Percentiles rank a stretch among this genome's conserved stretches.
phyloP scores from a whole-genome alignment of 116 monocot species.

The Thalassia testudinum region DNA sequence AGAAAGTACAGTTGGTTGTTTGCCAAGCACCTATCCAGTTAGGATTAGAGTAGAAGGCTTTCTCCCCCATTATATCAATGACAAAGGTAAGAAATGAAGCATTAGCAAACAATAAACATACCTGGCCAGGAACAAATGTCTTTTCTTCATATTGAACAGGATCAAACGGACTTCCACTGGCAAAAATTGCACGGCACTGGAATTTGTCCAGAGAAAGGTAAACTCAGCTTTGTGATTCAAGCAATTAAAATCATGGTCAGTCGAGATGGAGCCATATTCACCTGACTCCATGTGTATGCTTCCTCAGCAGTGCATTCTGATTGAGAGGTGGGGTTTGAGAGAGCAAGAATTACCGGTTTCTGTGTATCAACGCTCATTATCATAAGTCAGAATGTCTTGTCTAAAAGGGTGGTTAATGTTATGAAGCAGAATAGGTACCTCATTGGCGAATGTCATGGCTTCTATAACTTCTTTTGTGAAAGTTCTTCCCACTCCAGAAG shows the following conservation, averaged over 20 bases:
- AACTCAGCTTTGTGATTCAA: neutral
- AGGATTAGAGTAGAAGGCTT: neutral
- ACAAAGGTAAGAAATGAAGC: neutral
- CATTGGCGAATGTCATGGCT: slow-evolving; percentile 81
- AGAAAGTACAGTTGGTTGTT: too few relatives aligned
- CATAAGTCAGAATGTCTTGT: too few relatives aligned
- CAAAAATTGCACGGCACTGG: slow-evolving; percentile 70
- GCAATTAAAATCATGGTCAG: too few relatives aligned
- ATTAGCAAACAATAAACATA: neutral
- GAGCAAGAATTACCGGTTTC: slow-evolving; percentile 87
- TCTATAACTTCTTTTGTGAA: slow-evolving; percentile 91
- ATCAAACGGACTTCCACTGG: slow-evolving; percentile 92
- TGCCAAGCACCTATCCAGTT: too few relatives aligned
- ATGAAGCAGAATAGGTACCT: slow-evolving; percentile 21
- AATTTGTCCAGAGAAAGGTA: neutral
- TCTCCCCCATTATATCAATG: neutral
- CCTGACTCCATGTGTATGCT: slow-evolving; percentile 89
- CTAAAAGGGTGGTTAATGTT: too few relatives aligned
- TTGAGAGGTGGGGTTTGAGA: slow-evolving; percentile 88
- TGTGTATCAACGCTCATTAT: slow-evolving; percentile 9
- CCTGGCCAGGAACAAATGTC: slow-evolving; percentile 66
- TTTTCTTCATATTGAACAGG: slow-evolving; percentile 72
- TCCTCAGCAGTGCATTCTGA: slow-evolving; percentile 98
- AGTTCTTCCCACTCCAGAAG: slow-evolving; percentile 83
- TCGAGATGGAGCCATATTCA: slow-evolving; percentile 8